These are phyloP conservation scores for Cytidiella melzeri DNA, from an alignment of 768 basidiomycete species.

Conservation along the genomic window DNA sequence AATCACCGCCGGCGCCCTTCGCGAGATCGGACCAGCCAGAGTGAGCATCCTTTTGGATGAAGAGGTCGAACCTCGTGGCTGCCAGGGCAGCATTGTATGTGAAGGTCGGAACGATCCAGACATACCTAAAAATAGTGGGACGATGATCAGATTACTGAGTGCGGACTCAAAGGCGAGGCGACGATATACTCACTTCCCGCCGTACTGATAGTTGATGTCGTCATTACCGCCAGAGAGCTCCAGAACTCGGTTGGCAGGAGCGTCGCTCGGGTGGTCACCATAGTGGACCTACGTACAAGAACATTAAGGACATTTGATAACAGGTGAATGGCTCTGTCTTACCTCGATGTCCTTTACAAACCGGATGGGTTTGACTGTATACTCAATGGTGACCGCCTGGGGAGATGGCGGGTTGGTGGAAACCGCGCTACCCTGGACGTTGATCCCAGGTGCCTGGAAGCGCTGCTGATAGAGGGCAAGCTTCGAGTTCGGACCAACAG, in stretches of 20 bases:
- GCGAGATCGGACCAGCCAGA: neutral
- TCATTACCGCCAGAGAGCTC: neutral
- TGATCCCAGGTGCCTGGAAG: neutral
- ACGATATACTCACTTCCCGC: neutral
- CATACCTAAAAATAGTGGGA: neutral
- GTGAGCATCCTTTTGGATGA: neutral
- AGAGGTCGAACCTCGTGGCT: neutral
- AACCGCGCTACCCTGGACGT: neutral
- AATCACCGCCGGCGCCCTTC: neutral
- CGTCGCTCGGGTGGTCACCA: neutral
- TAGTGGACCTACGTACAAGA: neutral
- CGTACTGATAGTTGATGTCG: neutral
- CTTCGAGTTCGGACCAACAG: neutral
- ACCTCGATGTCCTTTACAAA: neutral
- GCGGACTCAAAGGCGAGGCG: neutral
- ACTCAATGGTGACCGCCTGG: neutral
- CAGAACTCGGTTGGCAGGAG: neutral
- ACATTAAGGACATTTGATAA: neutral
- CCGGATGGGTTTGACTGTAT: neutral
- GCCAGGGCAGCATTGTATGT: neutral
- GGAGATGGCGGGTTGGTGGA: neutral
- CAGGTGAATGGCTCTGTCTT: neutral
- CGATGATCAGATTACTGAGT: neutral
- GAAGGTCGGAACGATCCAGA: neutral
- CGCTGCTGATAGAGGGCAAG: neutral